Evolutionary conservation across 2,329 filamentous ascomycete genomes (phyloP), one percentile per base, ranked within the genome.

Genomic region (Neurospora crassa): DNA sequence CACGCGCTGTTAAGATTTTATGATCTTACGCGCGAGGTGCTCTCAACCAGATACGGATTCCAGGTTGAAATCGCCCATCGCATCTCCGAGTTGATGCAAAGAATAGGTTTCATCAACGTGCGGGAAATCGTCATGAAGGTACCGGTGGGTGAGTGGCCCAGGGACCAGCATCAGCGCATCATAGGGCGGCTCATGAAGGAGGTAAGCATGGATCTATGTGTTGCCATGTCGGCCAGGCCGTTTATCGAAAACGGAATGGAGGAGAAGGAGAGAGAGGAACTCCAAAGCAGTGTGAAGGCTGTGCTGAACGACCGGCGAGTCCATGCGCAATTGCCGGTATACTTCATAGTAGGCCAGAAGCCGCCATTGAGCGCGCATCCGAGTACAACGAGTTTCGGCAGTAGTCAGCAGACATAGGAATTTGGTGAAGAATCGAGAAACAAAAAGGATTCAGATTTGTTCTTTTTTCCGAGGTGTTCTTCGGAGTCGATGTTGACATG

Each of bases 121-220:
- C 79, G 81, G 18, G 77, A 79, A 59, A 80, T 72, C 18, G 42
- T 43, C 8, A 43, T 43, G 42, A 83, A 84, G 74, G 78, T 84
- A 1, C 84, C 84, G 16, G 78, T 85, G 41, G 84, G 83, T 3
- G 78, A 80, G 11, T 86, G 84, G 85, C 76, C 83, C 16, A 77
- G 77, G 42, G 82, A 84, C 70, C 74, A 72, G 37, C 79, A 75
- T 72, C 76, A 83, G 16, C 79, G 82, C 29, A 78, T 80, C 18
- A 75, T 84, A 1, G 84, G 84, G 1, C 76, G 81, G 16, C 80
- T 83, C 70, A 80, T 82, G 76, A 80, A 81, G 70, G 78, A 80
- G 47, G 78, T 81, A 18, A 74, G 85, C 6, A 70, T 75, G 40
- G 81, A 83, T 37, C 78, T 82, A 16, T 78, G 84, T 2, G 78